A percentile compares a stretch with the other conserved stretches of the same genome.
These are phyloP conservation scores for Podaxis pistillaris DNA, from an alignment of 768 basidiomycete species.

Conservation along the genomic window DNA sequence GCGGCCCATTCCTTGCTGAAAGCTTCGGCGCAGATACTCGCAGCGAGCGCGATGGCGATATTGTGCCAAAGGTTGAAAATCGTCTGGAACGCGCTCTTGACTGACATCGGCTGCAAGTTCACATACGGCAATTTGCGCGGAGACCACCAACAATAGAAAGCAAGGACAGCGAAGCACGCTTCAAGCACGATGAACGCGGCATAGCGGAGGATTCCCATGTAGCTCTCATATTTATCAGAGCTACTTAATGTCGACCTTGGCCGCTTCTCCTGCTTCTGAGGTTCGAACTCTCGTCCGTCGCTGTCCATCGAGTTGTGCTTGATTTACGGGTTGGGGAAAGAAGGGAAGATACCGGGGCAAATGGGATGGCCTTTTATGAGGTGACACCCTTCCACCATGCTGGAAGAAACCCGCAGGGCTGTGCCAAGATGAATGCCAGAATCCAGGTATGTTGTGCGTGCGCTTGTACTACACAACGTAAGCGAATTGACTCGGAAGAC, in stretches of 20 bases:
- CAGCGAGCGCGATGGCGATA: not conserved
- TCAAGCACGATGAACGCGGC: not conserved
- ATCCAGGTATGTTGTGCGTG: too few species aligned
- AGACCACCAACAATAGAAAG: slow-evolving; percentile 3
- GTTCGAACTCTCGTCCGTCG: not conserved
- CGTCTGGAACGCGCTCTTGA: not conserved
- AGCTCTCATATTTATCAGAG: not conserved
- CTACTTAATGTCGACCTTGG: not conserved
- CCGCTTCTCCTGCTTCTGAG: not conserved
- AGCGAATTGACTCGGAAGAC: too few species aligned
- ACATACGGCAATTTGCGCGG: not conserved
- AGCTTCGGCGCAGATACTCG: slow-evolving; percentile 3
- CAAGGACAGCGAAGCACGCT: not conserved
- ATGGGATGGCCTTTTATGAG: not conserved
- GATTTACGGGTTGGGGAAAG: not conserved
- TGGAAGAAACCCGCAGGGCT: not conserved
- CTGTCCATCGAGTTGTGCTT: not conserved
- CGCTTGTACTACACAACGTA: too few species aligned
- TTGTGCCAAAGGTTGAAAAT: slow-evolving; percentile 7
- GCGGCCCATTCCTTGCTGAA: slow-evolving; percentile 10
- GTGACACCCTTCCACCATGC: not conserved
- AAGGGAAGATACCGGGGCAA: not conserved
- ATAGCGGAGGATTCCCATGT: not conserved
- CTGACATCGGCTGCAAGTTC: not conserved
- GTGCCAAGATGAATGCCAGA: too few species aligned